Base-by-base conservation (phyloP, 78 protist species). In the Speleostelium caveatum region DNA sequence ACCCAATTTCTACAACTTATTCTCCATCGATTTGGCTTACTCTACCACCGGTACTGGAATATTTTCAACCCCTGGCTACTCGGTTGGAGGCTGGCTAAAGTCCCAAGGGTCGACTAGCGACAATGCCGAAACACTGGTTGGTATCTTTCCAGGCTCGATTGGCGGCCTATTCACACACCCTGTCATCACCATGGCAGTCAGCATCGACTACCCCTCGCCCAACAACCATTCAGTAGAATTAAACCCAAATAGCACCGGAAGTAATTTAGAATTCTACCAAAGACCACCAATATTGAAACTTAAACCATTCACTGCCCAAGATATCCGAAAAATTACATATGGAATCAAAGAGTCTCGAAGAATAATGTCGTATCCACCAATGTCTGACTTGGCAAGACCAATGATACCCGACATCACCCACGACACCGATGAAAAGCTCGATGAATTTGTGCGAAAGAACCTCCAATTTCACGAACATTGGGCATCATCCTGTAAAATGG, bases 401-500 rank as follows among this genome's bases (percentile, higher is more conserved):
- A 26, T 83, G 4, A n/a, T 38, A 16, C 72, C 85, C 3, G 75
- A 41, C 26, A 32, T 58, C 1, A 42, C 38, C 24, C 39, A 51
- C n/a, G 10, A 1, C 2, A 39, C 69, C 24, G 72, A 71, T 35
- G 8, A 17, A 33, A 73, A 86, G 22, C n/a, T 86, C 22, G 68
- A 45, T 41, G 68, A 61, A 7, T 86, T 30, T 30, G 93, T 86
- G n/a, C 39, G 41, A 71, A n/a, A 36, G 2, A 62, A 53, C 38
- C 22, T 66, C 0, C 36, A 58, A 8, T 39, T 60, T 14, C 86
- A 76, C 16, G 78, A 86, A 16, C 86, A 86, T 60, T 86, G 93
- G 87, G 26, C 41, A 30, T 76, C 78, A 12, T 73, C 85, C 35
- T 42, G 59, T 39, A 86, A 75, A 55, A 86, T 86, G 80, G 93